These are phyloP conservation scores for Xylaria curta DNA, from an alignment of 495 filamentous ascomycete species.

Conservation along the genomic window DNA sequence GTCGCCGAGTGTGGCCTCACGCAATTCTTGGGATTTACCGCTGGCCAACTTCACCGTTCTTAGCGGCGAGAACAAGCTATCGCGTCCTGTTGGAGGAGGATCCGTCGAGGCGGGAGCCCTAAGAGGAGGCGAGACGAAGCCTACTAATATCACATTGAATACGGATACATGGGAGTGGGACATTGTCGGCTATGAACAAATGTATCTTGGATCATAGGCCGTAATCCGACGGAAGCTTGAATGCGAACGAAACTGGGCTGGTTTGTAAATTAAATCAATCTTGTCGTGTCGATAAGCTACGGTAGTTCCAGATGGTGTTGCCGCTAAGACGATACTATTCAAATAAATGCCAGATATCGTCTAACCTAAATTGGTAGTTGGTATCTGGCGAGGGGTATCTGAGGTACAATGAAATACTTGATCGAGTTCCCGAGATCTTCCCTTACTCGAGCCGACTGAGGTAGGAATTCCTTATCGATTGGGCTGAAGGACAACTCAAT, in stretches of 20 bases:
- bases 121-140: conserved; percentile 53
- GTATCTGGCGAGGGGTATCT: too few relatives aligned
- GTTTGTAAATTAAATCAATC: too few relatives aligned
- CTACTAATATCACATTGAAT: conserved; percentile 58
- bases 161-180: conserved; percentile 51
- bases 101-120: conserved; percentile 55
- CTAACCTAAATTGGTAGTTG: too few relatives aligned
- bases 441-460: not conserved
- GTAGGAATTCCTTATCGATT: not conserved
- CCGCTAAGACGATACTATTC: not conserved
- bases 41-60: conserved; percentile 68
- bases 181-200: conserved; percentile 37
- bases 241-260: not conserved
- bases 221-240: not conserved
- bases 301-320: not conserved
- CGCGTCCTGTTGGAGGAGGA: conserved; percentile 56
- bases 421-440: too few relatives aligned
- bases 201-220: conserved; percentile 34
- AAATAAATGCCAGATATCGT: not conserved
- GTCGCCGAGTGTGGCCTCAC: conserved; percentile 49
- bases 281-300: not conserved
- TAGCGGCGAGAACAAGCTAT: conserved; percentile 60
- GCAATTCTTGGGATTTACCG: conserved; percentile 60
- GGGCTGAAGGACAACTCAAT: too few relatives aligned
- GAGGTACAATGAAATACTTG: too few relatives aligned